These are phyloP conservation scores for Pseudogymnoascus sp. DNA, from an alignment of 2,329 filamentous ascomycete species.

Conservation along the genomic window DNA sequence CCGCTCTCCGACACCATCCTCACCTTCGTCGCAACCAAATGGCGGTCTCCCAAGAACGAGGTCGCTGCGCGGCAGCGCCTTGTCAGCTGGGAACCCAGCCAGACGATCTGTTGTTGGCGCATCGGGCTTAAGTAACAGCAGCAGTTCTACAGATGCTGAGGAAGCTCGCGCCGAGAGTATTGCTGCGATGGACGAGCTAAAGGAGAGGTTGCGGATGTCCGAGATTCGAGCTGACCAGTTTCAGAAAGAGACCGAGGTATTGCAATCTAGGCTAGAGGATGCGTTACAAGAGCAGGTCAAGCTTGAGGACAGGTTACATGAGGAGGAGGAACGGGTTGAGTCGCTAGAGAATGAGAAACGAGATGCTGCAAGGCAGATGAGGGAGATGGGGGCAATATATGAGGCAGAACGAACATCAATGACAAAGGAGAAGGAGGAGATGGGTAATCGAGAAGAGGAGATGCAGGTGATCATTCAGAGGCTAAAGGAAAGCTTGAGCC, in stretches of 20 bases:
- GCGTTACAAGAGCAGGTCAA: constrained; percentile 72
- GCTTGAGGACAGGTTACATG: constrained; percentile 80
- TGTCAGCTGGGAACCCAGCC: constrained; percentile 1
- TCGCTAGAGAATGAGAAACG: constrained; percentile 74
- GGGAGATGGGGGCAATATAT: constrained; percentile 88
- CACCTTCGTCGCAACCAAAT: constrained; percentile 8
- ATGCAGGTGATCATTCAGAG: constrained; percentile 85
- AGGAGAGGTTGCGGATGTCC: constrained; percentile 71
- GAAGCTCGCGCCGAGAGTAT: constrained; percentile 73
- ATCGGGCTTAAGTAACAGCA: constrained; percentile 25
- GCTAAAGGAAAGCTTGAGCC: constrained; percentile 79
- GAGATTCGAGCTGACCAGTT: constrained; percentile 70
- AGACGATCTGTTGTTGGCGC: constrained; percentile 14
- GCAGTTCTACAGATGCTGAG: constrained; percentile 41
- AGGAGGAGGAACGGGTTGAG: constrained; percentile 77
- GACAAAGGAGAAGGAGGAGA: constrained; percentile 86
- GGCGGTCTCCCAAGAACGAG: constrained; percentile 6
- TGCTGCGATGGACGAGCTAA: constrained; percentile 73
- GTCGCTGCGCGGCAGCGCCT: constrained; percentile 8
- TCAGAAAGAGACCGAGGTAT: constrained; percentile 74
- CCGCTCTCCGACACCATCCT: constrained; percentile 3
- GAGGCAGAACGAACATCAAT: constrained; percentile 82
- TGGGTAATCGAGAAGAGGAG: constrained; percentile 75
- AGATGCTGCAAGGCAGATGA: constrained; percentile 71
- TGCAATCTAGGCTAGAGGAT: constrained; percentile 82